Evolutionary conservation across 2,329 filamentous ascomycete genomes (phyloP).

Genomic region (Lecanicillium sp.): DNA sequence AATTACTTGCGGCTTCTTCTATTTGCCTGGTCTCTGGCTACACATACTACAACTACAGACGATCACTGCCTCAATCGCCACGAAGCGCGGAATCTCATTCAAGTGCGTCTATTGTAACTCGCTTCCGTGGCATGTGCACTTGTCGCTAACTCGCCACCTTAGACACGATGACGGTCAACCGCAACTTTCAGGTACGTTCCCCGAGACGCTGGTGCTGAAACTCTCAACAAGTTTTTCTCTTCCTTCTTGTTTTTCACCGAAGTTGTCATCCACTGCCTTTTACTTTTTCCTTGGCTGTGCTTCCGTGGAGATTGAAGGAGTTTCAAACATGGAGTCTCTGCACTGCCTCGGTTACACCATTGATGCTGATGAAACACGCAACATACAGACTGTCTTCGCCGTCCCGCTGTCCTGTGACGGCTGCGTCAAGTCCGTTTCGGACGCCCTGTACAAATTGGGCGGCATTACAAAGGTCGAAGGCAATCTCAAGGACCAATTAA

Average conservation of each 20-base stretch:
- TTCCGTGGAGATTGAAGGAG: neutral
- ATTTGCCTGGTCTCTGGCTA: conserved; percentile 19
- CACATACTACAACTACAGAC: conserved; percentile 19
- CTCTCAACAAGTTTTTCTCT: neutral
- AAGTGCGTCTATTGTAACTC: too few relatives aligned
- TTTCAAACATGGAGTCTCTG: conserved; percentile 3
- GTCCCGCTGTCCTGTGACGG: conserved; percentile 87
- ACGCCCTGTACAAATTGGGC: conserved; percentile 65
- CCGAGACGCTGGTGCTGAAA: conserved; percentile 10
- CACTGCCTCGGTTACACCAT: conserved; percentile 11
- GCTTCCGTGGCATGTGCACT: neutral
- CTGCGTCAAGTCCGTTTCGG: conserved; percentile 82
- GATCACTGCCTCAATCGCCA: too few relatives aligned
- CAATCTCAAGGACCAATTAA: conserved; percentile 73
- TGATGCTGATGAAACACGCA: conserved; percentile 7
- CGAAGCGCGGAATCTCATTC: too few relatives aligned
- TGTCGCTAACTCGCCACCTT: conserved; percentile 3
- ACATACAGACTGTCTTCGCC: conserved; percentile 75
- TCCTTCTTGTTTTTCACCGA: conserved; percentile 6
- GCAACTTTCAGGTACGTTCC: conserved; percentile 37
- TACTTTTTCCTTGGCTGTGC: neutral
- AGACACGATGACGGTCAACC: conserved; percentile 34
- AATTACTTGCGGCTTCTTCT: conserved; percentile 20
- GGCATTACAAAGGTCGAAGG: conserved; percentile 80
- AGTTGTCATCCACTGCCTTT: too few relatives aligned